Percentiles rank a stretch among this genome's conserved stretches.
phyloP scores from a whole-genome alignment of 192 early-diverging fungal genomes.

The Allomyces macrogynus region DNA sequence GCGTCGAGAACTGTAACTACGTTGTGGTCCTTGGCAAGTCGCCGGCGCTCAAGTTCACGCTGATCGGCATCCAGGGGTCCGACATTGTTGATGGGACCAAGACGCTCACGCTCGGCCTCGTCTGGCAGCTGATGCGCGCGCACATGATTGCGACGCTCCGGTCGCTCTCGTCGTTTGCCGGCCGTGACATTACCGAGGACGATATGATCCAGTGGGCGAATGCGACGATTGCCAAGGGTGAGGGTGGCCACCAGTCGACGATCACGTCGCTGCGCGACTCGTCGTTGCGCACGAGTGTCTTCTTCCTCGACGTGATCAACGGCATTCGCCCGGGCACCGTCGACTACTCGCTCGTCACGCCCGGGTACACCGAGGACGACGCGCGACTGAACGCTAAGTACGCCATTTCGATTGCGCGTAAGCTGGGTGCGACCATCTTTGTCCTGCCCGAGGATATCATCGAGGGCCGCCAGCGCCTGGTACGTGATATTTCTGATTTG shows the following conservation, averaged over 20 bases:
- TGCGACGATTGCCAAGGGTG: constrained; percentile 32
- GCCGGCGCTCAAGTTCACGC: constrained; percentile 48
- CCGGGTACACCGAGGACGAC: constrained; percentile 57
- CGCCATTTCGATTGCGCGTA: constrained; percentile 94
- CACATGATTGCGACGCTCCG: constrained; percentile 87
- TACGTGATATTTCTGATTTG: constrained; percentile 15
- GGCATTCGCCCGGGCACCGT: constrained; percentile 82
- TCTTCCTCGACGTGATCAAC: constrained; percentile 79
- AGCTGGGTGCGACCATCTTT: constrained; percentile 97
- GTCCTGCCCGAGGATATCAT: constrained; percentile 96
- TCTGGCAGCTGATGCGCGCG: constrained; percentile 98
- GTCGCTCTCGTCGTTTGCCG: constrained; percentile 54
- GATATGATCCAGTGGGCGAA: constrained; percentile 97
- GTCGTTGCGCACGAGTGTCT: constrained; percentile 52
- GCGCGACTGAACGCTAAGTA: constrained; percentile 84
- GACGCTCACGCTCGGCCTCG: constrained; percentile 71
- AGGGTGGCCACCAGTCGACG: constrained; percentile 36
- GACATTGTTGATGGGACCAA: constrained; percentile 84
- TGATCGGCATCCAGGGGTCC: constrained; percentile 86
- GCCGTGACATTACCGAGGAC: constrained; percentile 66
- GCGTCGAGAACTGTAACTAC: constrained; percentile 95
- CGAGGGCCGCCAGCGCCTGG: constrained; percentile 92
- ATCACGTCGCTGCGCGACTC: constrained; percentile 77
- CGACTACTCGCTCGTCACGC: constrained; percentile 63
- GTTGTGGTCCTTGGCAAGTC: constrained; percentile 68